Base-by-base conservation (phyloP, 768 basidiomycete species). In the Candolleomyces aberdarensis region DNA sequence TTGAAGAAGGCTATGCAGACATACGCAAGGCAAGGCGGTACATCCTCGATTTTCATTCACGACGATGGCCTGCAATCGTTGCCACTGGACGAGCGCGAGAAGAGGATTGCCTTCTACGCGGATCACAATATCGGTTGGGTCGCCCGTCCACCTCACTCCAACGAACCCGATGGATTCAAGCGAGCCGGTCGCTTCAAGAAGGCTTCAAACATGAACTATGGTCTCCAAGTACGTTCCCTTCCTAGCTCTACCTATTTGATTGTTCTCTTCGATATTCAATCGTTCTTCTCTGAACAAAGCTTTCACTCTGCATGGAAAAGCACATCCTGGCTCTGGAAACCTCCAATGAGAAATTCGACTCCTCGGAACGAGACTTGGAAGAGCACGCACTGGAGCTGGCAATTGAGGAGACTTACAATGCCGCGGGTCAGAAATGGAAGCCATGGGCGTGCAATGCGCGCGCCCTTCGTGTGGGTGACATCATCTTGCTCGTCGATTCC, bases 151-250 rank as follows among this genome's bases (percentile, higher is more conserved):
- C 79, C 80, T 59, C 91, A 93, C 70, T 82, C 82, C 44, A 75
- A 75, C 64, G 71, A 75, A 2, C 74, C 83, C 17, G 85, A 86
- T 68, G 91, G 89, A 1, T 92, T 84, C 78, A 82, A 88, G 62
- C 89, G 92, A 52, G 89, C 90, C 32, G 93, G 92, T 46, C 84
- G 92, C 15, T 95, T 95, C 84, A 94, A 95, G 80, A 95, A 95
- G 72, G 91, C 91, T 1, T 87, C 85, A 3, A 95, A 95, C 72
- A 91, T 95, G 89, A 95, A 94, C 69, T 92, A 86, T 67, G 91
- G 87, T 0, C 78, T 82, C 15, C 72, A 76, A 62, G 78, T 80
- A 62, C 65, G 72, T 41, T 52, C 7, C 31, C 19, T 29, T 14
- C 36, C 32, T 48, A 43, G 10, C 36, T 29, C 52, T 14, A 31